Evolutionary conservation across 306 rosid genomes (phyloP), one percentile per base, ranked within the genome.

Genomic region (Citrullus colocynthis): DNA sequence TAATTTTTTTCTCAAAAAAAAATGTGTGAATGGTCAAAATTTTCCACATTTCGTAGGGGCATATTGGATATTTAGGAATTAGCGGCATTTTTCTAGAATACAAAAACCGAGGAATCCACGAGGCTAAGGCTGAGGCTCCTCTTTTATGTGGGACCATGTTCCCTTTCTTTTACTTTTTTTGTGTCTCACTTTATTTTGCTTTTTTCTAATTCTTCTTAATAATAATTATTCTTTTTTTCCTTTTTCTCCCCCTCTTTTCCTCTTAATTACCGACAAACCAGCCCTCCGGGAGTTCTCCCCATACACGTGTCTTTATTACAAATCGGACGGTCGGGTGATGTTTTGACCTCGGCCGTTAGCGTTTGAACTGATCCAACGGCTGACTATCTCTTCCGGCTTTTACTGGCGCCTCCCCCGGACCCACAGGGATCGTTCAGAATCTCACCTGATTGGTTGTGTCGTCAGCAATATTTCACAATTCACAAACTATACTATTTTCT

Each of bases 111-210:
- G 54, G 74, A 41, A 42, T 67, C 74, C 74, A 67, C 57, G 39
- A 44, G 57, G 75, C 75, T 70, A 45, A 52, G 36, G 20, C 36
- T 28, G 41, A 70, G 76, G 77, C 77, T 49, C 77, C 77, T 49
- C 60, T 51, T 73, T 51, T 24, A 30, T 8, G 77, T 73, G 77
- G 77, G 77, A 51, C 77, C 77, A 8, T 5, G 2, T 28, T 73
- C 44, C 15, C 44, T 21, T 28, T 73, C 45, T 73, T 73, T 73
- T 51, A 15, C 60, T 49, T 49, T 73, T 24, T 48, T 44, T 20
- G 7, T 15, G 4, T 21, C 2, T 41, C 51, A 20, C 56, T 70
- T 70, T 70, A 10, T 70, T 70, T 45, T 72, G 45, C 61, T 51
- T 73, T 73, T 24, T 16, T 15, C 61, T 5, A 73, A 73, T 73